Evolutionary conservation across 129 eudicot species (phyloP), one percentile per base, ranked within the genome.

Genomic region (Smallanthus sonchifolius): DNA sequence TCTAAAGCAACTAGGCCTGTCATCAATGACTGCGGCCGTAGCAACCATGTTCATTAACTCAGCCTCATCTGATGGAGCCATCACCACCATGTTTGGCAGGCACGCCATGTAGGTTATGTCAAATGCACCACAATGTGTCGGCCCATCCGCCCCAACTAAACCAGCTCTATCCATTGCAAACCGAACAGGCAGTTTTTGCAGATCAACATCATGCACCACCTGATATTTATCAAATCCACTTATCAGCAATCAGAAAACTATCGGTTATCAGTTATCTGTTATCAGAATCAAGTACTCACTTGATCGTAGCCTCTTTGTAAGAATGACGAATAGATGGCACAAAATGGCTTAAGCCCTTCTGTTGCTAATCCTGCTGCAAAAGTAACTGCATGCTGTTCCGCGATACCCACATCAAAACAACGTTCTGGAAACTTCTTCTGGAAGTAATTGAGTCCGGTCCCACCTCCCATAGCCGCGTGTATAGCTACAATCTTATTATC

Each of bases 391-490:
- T 91, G 97, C 74, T 91, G 97, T 75, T 91, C 97, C 0, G 95
- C 97, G 49, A 91, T 88, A 35, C 97, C 97, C 7, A 91, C 97
- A 66, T 91, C 97, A 74, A 91, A 91, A 77, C 97, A 91, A 2
- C 95, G 90, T 19, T 85, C 84, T 0, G 97, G 97, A 68, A 91
- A 91, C 45, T 52, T 72, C 56, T 87, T 85, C 59, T 91, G 96
- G 84, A 91, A 91, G 37, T 81, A 84, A 34, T 91, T 91, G 0
- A 91, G 88, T n/a, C 97, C 97, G 7, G 97, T 88, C 61, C 97
- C 97, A 0, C 97, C 97, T 60, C 97, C 97, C 97, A 91, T 91
- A 44, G 97, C 97, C 19, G 97, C 97, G 65, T 91, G 97, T 38
- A 91, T 87, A 7, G 88, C 96, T 17, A 91, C 96, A 69, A 91